Evolutionary conservation across 805 yeast genomes (phyloP), one percentile per base, ranked within the genome.

Genomic region (Monosporozyma unispora): DNA sequence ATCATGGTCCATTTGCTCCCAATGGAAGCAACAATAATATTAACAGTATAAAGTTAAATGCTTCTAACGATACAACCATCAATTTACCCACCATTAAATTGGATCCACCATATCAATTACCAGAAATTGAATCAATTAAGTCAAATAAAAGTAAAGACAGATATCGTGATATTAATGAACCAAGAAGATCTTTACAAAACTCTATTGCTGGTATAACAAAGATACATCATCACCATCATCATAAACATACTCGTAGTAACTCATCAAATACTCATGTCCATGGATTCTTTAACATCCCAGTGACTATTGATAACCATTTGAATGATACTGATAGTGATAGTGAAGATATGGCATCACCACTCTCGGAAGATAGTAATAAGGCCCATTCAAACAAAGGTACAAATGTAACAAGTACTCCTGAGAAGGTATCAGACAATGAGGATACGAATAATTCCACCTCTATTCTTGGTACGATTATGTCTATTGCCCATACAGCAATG

Each of bases 401-500:
- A 5, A 39, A 39, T 21, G 16, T 11, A 9, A 39, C 42, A 18
- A 39, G 42, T 21, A 39, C 42, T 10, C 42, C 42, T 12, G 42
- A 39, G 22, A 39, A 18, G n/a, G 7, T 39, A 8, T 42, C 35
- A 9, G 33, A 42, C 18, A 16, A 28, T 18, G 35, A 28, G 5
- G 23, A 29, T 27, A n/a, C 16, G 12, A 44, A 44, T n/a, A 44
- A 44, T 44, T 33, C 35, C 3, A 50, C 54, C 44, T 77, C 80
- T 2, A 53, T 77, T 12, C 55, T 77, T 1, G 71, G 77, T 1
- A 61, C 79, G 1, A 57, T 77, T 19, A 51, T 77, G 40, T 66
- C 71, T 16, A 76, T 74, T 11, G 80, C 80, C 4, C 78, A 74
- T 51, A 72, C 66, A 48, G 79, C 77, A 2, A 75, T 75, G 2